Evolutionary conservation across 345 rosid species (phyloP).

Genomic region (Jatropha curcas): DNA sequence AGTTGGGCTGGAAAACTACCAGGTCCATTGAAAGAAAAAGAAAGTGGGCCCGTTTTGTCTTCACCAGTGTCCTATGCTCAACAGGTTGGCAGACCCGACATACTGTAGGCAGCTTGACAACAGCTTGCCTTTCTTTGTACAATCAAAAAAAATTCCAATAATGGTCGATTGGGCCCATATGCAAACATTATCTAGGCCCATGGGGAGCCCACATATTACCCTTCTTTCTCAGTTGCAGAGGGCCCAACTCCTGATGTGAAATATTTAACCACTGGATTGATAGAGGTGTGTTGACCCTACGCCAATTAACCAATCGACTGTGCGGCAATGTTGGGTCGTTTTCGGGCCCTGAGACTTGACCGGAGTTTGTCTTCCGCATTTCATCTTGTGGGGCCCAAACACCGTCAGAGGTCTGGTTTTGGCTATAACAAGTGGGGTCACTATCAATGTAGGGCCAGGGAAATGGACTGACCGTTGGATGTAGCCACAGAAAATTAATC

Average conservation of each 20-base stretch:
- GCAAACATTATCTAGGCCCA: conserved; percentile 16
- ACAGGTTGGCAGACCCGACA: conserved; percentile 28
- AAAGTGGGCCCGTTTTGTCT: conserved; percentile 12
- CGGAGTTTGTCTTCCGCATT: conserved; percentile 13
- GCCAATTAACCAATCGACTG: not conserved
- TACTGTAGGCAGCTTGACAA: conserved; percentile 25
- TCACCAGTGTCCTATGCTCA: conserved; percentile 2
- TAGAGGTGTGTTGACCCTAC: conserved; percentile 18
- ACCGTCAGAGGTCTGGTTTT: conserved; percentile 6
- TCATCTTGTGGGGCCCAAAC: conserved; percentile 18
- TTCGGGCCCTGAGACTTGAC: conserved; percentile 30
- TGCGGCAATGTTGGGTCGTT: conserved; percentile 23
- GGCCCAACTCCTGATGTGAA: conserved; percentile 3
- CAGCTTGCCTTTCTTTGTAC: conserved; percentile 16
- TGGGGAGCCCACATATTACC: not conserved
- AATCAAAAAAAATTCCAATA: conserved; percentile 8
- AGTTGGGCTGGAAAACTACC: not conserved
- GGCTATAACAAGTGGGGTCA: conserved; percentile 12
- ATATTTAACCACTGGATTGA: conserved; percentile 22
- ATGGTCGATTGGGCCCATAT: conserved; percentile 15
- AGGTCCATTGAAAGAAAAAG: not conserved
- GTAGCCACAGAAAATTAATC: not conserved
- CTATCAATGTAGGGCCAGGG: not conserved
- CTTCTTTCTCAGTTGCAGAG: not conserved
- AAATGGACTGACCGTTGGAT: conserved; percentile 5